Base-by-base conservation (phyloP, 2,329 filamentous ascomycete species). In the Pseudogymnoascus sp. region DNA sequence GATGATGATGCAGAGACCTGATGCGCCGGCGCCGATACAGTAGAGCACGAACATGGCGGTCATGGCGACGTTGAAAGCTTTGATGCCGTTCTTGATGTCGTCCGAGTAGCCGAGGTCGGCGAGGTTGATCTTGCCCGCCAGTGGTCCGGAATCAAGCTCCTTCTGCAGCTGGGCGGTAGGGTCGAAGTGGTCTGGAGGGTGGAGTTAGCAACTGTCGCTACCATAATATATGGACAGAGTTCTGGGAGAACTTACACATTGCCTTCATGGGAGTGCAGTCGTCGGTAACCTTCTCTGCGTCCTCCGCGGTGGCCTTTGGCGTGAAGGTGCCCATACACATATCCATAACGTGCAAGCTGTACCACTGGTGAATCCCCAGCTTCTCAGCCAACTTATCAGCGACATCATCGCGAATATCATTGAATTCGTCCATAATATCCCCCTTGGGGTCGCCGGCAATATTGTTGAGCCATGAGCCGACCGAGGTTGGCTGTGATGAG, bases 331-430 rank as follows among this genome's bases (percentile, higher is more conserved):
- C 78, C 63, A 78, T 76, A 73, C 85, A 87, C 73, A 81, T 82
- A 70, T 82, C 77, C 72, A 86, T 78, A 61, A 86, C 68, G 69
- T 87, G 82, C 14, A 80, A 75, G 18, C 77, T 80, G 73, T 87
- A 87, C 72, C 82, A 87, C 70, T 86, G 80, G 39, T 82, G 75
- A 36, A 86, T 75, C 37, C 82, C 80, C 14, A 85, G 71, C 15
- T 75, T 71, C 50, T 76, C 70, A 18, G 78, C 76, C 25, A 82
- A 69, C 58, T 73, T 72, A 50, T 70, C 69, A 35, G 68, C 70
- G 11, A 70, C 65, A 57, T 74, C 72, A 67, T 71, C 72, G 37
- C 76, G 66, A 2, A 73, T 65, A 57, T 69, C 69, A 61, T 78
- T 71, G 64, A 73, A 66, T 64, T 70, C 60, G 18, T 59, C 14